Evolutionary conservation across 1,139 yeast species (phyloP).

Genomic region (Geotrichum aggregatum): DNA sequence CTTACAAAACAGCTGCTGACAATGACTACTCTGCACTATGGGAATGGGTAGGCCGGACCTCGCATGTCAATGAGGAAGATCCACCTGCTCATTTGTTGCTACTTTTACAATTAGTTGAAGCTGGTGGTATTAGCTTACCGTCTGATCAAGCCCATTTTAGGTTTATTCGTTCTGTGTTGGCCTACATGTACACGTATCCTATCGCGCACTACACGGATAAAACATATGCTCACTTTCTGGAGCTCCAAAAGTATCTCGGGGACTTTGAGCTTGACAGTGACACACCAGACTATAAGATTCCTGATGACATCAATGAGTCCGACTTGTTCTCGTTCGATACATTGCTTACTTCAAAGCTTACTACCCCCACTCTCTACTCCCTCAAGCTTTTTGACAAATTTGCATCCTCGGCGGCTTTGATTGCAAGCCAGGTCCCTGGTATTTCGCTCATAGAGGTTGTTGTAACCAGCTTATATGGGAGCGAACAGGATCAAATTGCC

Average conservation of each 20-base stretch:
- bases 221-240: slow-evolving; percentile 17
- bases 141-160: slow-evolving; percentile 11
- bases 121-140: slow-evolving; percentile 14
- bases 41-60: slow-evolving; percentile 24
- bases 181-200: slow-evolving; percentile 17
- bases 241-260: slow-evolving; percentile 17
- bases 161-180: slow-evolving; percentile 10
- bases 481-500: slow-evolving; percentile 20
- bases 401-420: slow-evolving; percentile 16
- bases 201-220: slow-evolving; percentile 7
- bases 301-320: slow-evolving; percentile 13
- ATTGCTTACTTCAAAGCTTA: slow-evolving; percentile 8
- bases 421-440: slow-evolving; percentile 8
- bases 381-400: slow-evolving; percentile 15
- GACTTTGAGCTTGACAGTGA: slow-evolving; percentile 19
- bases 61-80: slow-evolving; percentile 14
- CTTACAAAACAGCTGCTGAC: slow-evolving; percentile 16
- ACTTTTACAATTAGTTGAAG: slow-evolving; percentile 11
- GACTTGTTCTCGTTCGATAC: slow-evolving; percentile 15
- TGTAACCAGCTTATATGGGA: slow-evolving; percentile 18
- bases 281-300: slow-evolving; percentile 18
- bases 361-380: slow-evolving; percentile 11
- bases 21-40: slow-evolving; percentile 23
- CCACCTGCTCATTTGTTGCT: slow-evolving; percentile 14
- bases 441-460: slow-evolving; percentile 20